Conservation (phyloP, 495 filamentous ascomycete species). For the Penicillium bovifimosum region DNA sequence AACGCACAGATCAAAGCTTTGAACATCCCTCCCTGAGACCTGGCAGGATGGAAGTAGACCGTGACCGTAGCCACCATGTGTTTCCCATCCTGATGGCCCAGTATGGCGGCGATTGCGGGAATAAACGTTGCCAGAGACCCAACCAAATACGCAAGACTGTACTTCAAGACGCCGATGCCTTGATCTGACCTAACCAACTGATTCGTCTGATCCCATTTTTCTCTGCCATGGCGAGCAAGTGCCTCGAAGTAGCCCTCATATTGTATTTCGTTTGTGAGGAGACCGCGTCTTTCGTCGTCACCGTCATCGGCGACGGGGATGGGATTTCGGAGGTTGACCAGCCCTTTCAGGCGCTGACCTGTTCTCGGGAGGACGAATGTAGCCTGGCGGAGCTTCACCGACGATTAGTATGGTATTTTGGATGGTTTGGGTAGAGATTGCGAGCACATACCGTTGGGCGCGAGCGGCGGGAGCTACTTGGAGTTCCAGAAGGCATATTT, state of each 20-base stretch:
- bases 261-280: slow-evolving; percentile 32
- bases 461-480: slow-evolving; percentile 37
- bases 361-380: slow-evolving; percentile 49
- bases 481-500: slow-evolving; percentile 27
- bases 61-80: slow-evolving; percentile 91
- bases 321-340: slow-evolving; percentile 41
- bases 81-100: slow-evolving; percentile 90
- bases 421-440: not conserved
- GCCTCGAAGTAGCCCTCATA: slow-evolving; percentile 11
- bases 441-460: slow-evolving; percentile 34
- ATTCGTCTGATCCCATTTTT: slow-evolving; percentile 19
- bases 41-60: slow-evolving; percentile 95
- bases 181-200: slow-evolving; percentile 48
- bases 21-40: slow-evolving; percentile 84
- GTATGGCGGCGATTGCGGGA: slow-evolving; percentile 59
- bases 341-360: slow-evolving; percentile 48
- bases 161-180: slow-evolving; percentile 80
- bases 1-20: slow-evolving; percentile 81
- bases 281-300: slow-evolving; percentile 35
- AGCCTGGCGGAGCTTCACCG: slow-evolving; percentile 45
- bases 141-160: slow-evolving; percentile 84
- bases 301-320: slow-evolving; percentile 8
- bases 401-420: slow-evolving; percentile 1
- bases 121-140: slow-evolving; percentile 87
- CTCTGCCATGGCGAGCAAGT: slow-evolving; percentile 7